These are phyloP conservation scores for Eutypa lata DNA, from an alignment of 2,329 filamentous ascomycete species.

Conservation along the genomic window DNA sequence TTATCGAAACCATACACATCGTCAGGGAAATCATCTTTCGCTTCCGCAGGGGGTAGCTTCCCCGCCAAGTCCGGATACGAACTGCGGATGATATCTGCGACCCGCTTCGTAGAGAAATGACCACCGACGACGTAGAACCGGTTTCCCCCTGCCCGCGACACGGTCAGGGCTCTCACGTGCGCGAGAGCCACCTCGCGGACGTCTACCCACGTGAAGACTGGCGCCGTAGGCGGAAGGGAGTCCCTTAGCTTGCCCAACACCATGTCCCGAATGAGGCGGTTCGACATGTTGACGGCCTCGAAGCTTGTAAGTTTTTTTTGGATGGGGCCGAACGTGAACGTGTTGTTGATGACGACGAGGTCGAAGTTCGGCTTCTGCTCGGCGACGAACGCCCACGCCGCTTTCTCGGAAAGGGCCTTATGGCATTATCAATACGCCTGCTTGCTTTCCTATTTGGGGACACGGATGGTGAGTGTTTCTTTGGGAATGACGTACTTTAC, in stretches of 20 bases:
- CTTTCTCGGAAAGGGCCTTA: slow-evolving; percentile 64
- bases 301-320: slow-evolving; percentile 62
- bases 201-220: slow-evolving; percentile 57
- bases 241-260: slow-evolving; percentile 60
- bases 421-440: slow-evolving; percentile 26
- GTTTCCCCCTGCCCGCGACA: slow-evolving; percentile 55
- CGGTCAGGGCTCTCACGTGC: slow-evolving; percentile 58
- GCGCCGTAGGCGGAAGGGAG: slow-evolving; percentile 53
- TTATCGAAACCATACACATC: slow-evolving; percentile 57
- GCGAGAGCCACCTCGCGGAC: slow-evolving; percentile 60
- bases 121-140: slow-evolving; percentile 63
- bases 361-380: slow-evolving; percentile 56
- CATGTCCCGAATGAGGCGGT: slow-evolving; percentile 62
- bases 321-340: slow-evolving; percentile 61
- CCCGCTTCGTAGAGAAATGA: slow-evolving; percentile 58
- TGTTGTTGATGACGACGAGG: slow-evolving; percentile 59
- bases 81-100: slow-evolving; percentile 53
- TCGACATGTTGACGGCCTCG: slow-evolving; percentile 69
- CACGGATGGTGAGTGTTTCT: neutral
- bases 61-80: slow-evolving; percentile 51
- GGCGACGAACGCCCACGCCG: slow-evolving; percentile 63
- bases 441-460: neutral
- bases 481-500: slow-evolving; percentile 38
- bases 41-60: slow-evolving; percentile 41
- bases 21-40: slow-evolving; percentile 36